phyloP scores from a whole-genome alignment of 371 early-diverging fungal species.

The Syncephalis plumigaleata region DNA sequence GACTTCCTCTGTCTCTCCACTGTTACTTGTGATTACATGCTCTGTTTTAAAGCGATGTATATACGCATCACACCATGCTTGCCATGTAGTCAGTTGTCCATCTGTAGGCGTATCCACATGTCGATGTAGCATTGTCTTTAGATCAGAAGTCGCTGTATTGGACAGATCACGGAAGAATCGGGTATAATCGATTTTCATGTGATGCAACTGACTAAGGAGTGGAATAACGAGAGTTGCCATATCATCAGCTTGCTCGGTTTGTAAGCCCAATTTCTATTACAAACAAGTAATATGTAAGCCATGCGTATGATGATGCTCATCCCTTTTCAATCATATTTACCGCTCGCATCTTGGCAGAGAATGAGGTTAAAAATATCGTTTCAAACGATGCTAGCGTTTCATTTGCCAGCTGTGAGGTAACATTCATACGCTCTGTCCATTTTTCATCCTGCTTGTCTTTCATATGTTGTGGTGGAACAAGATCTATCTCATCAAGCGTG shows the following conservation, averaged over 20 bases:
- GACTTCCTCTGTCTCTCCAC: too few species aligned
- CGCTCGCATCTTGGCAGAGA: too few species aligned
- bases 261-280: conserved; percentile 6
- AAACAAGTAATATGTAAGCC: too few species aligned
- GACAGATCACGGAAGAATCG: conserved; percentile 47
- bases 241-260: conserved; percentile 16
- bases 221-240: conserved; percentile 38
- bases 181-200: conserved; percentile 46
- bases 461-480: too few species aligned
- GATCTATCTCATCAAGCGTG: too few species aligned
- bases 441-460: too few species aligned
- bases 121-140: conserved; percentile 6
- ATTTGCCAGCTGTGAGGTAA: too few species aligned
- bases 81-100: not conserved
- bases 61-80: conserved; percentile 5
- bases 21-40: not conserved
- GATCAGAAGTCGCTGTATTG: conserved; percentile 5
- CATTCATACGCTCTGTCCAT: too few species aligned
- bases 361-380: too few species aligned
- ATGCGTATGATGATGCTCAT: not conserved
- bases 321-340: too few species aligned
- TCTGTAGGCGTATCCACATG: too few species aligned
- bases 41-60: conserved; percentile 4
- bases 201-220: conserved; percentile 40
- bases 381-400: too few species aligned